phyloP scores from a whole-genome alignment of 257 asterid species.

The Nyctanthes arbortristis region DNA sequence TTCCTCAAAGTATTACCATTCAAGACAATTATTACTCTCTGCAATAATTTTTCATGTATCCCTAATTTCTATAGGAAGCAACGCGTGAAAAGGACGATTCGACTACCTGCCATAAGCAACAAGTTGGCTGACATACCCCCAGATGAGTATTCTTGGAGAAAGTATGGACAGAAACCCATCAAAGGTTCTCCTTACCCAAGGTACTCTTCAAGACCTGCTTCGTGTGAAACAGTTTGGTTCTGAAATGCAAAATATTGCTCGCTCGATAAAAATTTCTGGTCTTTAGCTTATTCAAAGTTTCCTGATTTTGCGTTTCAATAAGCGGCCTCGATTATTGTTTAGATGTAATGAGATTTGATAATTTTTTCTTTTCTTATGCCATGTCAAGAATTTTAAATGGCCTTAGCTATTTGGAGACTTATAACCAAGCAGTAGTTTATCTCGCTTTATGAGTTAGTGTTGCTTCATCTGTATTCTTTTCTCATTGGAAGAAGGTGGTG shows the following conservation, averaged over 20 bases:
- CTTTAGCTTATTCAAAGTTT: background rate
- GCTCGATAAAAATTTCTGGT: background rate
- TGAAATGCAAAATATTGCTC: background rate
- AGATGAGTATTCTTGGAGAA: slow-evolving; percentile 77
- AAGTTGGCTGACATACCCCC: slow-evolving; percentile 77
- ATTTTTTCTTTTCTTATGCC: background rate
- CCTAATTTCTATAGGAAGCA: slow-evolving; percentile 46
- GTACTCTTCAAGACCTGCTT: slow-evolving; percentile 27
- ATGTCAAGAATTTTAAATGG: background rate
- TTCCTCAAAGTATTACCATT: background rate
- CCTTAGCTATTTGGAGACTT: background rate
- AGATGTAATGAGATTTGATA: background rate
- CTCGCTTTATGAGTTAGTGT: background rate
- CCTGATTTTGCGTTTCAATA: background rate
- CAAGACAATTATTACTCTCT: background rate
- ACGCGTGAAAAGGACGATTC: slow-evolving; percentile 61
- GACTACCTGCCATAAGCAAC: slow-evolving; percentile 72
- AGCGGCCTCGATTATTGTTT: background rate
- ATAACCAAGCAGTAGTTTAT: background rate
- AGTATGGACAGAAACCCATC: slow-evolving; percentile 81
- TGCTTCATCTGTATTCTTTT: background rate
- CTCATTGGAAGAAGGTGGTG: background rate
- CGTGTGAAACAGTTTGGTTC: background rate
- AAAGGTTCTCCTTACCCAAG: slow-evolving; percentile 84
- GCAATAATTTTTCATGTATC: background rate